Percentiles rank a stretch among this genome's conserved stretches.
These are phyloP conservation scores for Komagataella ulmi DNA, from an alignment of 805 yeast genomes.

Conservation along the genomic window DNA sequence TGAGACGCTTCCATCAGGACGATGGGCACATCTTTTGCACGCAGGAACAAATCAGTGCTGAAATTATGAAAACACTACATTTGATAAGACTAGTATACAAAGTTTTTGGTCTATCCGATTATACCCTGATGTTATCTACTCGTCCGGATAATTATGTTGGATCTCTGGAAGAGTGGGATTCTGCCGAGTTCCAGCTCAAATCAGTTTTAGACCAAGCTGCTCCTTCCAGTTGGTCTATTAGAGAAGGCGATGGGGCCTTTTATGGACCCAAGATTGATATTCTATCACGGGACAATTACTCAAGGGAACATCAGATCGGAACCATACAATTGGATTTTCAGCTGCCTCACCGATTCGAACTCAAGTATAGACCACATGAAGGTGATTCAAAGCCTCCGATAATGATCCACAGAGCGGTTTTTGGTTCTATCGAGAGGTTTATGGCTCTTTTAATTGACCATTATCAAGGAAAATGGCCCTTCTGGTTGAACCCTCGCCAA, in stretches of 20 bases:
- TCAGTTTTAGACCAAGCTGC: slow-evolving; percentile 40
- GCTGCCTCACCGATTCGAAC: slow-evolving; percentile 71
- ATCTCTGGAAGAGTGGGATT: slow-evolving; percentile 60
- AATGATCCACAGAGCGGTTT: slow-evolving; percentile 92
- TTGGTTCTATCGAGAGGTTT: slow-evolving; percentile 90
- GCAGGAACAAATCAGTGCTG: slow-evolving; percentile 58
- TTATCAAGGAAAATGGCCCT: slow-evolving; percentile 91
- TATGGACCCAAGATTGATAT: slow-evolving; percentile 96
- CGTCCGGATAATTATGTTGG: slow-evolving; percentile 82
- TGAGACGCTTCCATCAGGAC: slow-evolving; percentile 92
- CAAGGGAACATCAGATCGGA: slow-evolving; percentile 85
- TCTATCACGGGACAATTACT: slow-evolving; percentile 63
- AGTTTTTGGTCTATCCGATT: slow-evolving; percentile 46
- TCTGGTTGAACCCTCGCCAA: slow-evolving; percentile 92
- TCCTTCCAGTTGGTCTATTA: slow-evolving; percentile 43
- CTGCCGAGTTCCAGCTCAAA: slow-evolving; percentile 61
- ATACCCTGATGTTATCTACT: slow-evolving; percentile 65
- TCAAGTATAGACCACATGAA: slow-evolving; percentile 48
- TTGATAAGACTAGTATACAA: slow-evolving; percentile 65
- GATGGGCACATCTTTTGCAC: slow-evolving; percentile 96
- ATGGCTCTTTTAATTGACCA: slow-evolving; percentile 85
- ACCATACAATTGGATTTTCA: slow-evolving; percentile 94
- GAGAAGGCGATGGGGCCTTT: slow-evolving; percentile 93
- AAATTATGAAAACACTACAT: slow-evolving; percentile 58
- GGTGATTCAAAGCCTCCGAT: slow-evolving; percentile 57